Evolutionary conservation across 768 basidiomycete genomes (phyloP), one percentile per base, ranked within the genome.

Genomic region (Stropharia rugosoannulata): DNA sequence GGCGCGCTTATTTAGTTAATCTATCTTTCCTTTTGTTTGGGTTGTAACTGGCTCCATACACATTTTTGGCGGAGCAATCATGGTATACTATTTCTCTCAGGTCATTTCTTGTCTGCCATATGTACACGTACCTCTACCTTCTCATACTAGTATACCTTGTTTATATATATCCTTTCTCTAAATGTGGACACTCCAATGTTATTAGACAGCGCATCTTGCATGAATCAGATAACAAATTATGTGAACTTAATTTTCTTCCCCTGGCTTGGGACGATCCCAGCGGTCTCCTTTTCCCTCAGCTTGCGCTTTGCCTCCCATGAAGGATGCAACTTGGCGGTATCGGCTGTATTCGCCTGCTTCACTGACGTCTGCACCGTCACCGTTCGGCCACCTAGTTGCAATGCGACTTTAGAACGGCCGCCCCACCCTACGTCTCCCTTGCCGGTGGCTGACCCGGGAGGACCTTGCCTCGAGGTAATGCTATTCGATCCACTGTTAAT

Each of bases 291-390:
- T 73, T 88, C 84, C 72, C 89, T 93, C 56, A 87, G 69, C 68
- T 84, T 86, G 70, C 80, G 81, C 74, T 95, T 98, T 5, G 97
- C 97, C 70, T 92, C 92, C 96, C 97, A 99, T 12, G 93, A 96
- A 2, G 97, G 96, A 72, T 99, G 97, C 53, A 97, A 60, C 29
- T 82, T 77, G 12, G 5, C 40, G 57, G 68, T 65, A 18, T 70
- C 67, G 66, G 77, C 67, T 5, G 48, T 59, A 51, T 52, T 58
- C 55, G 19, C 42, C 42, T 51, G 59, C 44, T 27, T 32, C 49
- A 52, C 58, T 48, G 59, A n/a, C 10, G 37, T 38, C 44, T 60
- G 58, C 36, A 12, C 38, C 51, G 47, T 36, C 36, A 12, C 38
- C 51, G 49, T 36, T 36, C 42, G 42, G 53, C 12, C 50, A 16